Base-by-base conservation (phyloP, 129 eudicot species). In the Glebionis coronaria region DNA sequence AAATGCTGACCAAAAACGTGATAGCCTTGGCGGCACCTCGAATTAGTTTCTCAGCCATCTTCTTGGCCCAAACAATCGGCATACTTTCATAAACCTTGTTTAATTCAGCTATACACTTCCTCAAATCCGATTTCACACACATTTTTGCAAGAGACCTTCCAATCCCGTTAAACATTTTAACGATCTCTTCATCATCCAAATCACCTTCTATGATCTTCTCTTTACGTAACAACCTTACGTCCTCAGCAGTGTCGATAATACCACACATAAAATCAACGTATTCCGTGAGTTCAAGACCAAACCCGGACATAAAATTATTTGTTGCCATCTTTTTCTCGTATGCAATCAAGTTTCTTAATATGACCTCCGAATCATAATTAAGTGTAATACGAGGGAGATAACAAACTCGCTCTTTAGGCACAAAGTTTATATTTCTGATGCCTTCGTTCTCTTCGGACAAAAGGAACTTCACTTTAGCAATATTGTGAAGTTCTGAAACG, bases 231-330 rank as follows among this genome's bases (percentile, higher is more conserved):
- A 68, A 25, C 57, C 44, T 61, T 16, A 69, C 80, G 0, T 76
- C 80, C 64, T 68, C 62, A 6, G 15, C 57, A 13, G 3, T 51
- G 8, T 76, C 80, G 3, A 76, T 68, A 23, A 83, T 80, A 38
- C 94, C 89, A 63, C 80, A 67, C 84, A 87, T 76, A 44, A 87
- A 58, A 47, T 83, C 84, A 9, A 82, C 78, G 25, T 83, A 83
- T 15, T 79, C 72, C 1, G 73, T 73, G 16, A 85, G 69, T 5
- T 65, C 85, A 49, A 73, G 76, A 42, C 55, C 56, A 15, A 58
- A 64, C 2, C 18, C 63, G 9, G 23, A 1, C n/a, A 5, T n/a
- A 27, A 64, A 56, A 20, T 72, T 75, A 9, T 69, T 67, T 6
- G 54, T 61, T 12, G 83, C 73, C 28, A 56, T 75, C 12, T 63